Evolutionary conservation across 257 asterid genomes (phyloP).

Genomic region (Solanum sejunctum): DNA sequence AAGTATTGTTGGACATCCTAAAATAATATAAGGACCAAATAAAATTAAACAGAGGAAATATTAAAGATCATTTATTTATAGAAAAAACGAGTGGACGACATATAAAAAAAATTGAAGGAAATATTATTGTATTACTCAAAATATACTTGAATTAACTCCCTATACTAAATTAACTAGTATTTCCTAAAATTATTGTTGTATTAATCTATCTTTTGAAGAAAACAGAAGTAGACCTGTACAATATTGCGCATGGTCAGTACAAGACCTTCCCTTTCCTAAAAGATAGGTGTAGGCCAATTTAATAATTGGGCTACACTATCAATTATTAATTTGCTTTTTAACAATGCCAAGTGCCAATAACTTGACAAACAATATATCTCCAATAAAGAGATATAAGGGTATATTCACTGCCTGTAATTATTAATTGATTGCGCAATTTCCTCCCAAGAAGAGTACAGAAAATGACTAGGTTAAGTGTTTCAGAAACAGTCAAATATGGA

Average conservation of each 20-base stretch:
- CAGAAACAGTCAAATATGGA: not conserved
- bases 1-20: no score
- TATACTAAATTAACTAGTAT: no score
- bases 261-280: not conserved
- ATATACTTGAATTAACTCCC: no score
- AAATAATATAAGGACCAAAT: rapidly evolving
- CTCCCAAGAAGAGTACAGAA: not conserved
- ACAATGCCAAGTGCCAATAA: not conserved
- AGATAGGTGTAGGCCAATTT: not conserved
- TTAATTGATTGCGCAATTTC: not conserved
- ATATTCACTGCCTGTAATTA: not conserved
- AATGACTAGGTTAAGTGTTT: not conserved
- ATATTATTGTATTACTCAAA: no score
- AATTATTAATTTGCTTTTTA: not conserved
- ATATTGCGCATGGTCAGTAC: not conserved
- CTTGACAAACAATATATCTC: not conserved
- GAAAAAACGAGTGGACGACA: no score
- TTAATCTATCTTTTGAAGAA: not conserved
- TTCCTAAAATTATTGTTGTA: no score
- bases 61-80: no score
- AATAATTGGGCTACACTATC: not conserved
- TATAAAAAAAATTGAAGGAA: no score
- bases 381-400: not conserved
- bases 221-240: not conserved
- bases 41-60: no score